A percentile compares a stretch with the other conserved stretches of the same genome.
Evolutionary conservation across 2,329 filamentous ascomycete species (phyloP).

Genomic region (Cladosporium sp.): DNA sequence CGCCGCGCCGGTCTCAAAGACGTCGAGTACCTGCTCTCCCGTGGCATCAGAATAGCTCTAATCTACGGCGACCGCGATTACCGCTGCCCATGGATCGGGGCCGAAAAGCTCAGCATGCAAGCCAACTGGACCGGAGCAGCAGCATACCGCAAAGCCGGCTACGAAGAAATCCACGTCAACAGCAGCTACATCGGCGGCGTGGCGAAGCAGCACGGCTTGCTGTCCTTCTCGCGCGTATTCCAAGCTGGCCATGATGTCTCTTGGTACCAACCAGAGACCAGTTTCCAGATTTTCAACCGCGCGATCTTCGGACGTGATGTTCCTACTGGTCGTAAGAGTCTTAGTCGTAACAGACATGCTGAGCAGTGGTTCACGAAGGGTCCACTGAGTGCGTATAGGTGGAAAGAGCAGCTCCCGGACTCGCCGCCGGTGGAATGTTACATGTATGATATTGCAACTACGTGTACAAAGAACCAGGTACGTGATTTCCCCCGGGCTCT

Average conservation of each 20-base stretch:
- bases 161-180: constrained; percentile 33
- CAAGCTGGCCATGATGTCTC: constrained; percentile 34
- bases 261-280: constrained; percentile 55
- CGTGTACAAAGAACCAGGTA: constrained; percentile 48
- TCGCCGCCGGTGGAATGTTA: constrained; percentile 47
- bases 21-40: constrained; percentile 30
- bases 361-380: constrained; percentile 43
- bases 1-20: constrained; percentile 25
- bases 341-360: constrained; percentile 37
- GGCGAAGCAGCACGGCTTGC: constrained; percentile 36
- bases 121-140: constrained; percentile 28
- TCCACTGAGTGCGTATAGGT: constrained; percentile 41
- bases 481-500: background rate
- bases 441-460: constrained; percentile 39
- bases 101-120: constrained; percentile 31
- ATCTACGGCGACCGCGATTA: constrained; percentile 35
- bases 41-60: constrained; percentile 29
- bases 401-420: constrained; percentile 48
- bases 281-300: constrained; percentile 56
- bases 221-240: constrained; percentile 39
- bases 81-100: constrained; percentile 33
- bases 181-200: constrained; percentile 31
- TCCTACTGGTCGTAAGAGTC: constrained; percentile 50
- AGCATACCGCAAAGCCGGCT: constrained; percentile 32
- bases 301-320: constrained; percentile 54